Percentiles rank a stretch among this genome's conserved stretches.
phyloP scores from a whole-genome alignment of 75 land plant species.

The Azolla pinnata region DNA sequence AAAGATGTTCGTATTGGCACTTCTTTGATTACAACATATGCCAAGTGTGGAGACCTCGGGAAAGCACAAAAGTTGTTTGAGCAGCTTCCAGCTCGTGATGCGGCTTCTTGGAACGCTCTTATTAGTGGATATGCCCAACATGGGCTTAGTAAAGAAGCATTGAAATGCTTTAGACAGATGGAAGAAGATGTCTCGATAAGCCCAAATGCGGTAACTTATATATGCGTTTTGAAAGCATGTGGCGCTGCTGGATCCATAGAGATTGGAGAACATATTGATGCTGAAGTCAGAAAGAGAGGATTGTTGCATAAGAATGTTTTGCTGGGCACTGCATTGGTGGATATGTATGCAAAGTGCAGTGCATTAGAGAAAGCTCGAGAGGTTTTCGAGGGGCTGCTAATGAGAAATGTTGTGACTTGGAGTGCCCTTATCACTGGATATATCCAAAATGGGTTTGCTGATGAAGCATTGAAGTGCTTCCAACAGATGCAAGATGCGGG shows the following conservation, averaged over 20 bases:
- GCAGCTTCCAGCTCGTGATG: conserved; percentile 25
- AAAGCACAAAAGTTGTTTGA: conserved; percentile 38
- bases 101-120: conserved; percentile 58
- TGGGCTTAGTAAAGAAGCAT: conserved; percentile 40
- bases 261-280: conserved; percentile 25
- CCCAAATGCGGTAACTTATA: conserved; percentile 41
- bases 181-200: conserved; percentile 7
- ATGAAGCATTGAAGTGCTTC: conserved; percentile 11
- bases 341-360: conserved; percentile 24
- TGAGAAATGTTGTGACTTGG: not conserved
- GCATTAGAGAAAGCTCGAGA: conserved; percentile 28
- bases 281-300: conserved; percentile 24
- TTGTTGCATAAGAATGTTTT: conserved; percentile 33
- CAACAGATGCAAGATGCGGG: not conserved
- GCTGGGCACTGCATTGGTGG: conserved; percentile 39
- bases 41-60: conserved; percentile 33
- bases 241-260: conserved; percentile 24
- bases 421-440: not conserved
- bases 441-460: not conserved
- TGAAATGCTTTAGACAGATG: conserved; percentile 35
- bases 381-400: conserved; percentile 17
- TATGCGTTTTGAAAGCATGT: conserved; percentile 46
- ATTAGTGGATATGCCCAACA: conserved; percentile 41
- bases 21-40: conserved; percentile 48
- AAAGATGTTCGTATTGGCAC: conserved; percentile 27